Evolutionary conservation across 2,329 filamentous ascomycete species (phyloP).

Genomic region (Fragosphaeria purpurea): DNA sequence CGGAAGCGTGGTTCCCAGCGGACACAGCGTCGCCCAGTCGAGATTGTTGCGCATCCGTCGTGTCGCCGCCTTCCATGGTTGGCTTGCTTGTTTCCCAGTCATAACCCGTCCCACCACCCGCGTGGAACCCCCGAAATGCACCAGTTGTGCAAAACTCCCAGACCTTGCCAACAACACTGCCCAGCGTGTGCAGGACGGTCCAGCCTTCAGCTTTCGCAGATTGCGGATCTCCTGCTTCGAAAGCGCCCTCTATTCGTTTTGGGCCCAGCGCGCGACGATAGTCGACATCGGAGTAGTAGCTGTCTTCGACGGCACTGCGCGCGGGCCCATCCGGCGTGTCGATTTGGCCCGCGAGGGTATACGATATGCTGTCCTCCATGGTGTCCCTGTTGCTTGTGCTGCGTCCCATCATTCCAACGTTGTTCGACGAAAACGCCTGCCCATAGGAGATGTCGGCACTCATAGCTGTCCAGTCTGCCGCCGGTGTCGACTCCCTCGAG

Average conservation of each 20-base stretch:
- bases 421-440: background rate
- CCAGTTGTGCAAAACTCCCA: constrained; percentile 72
- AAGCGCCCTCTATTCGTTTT: constrained; percentile 20
- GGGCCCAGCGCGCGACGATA: constrained; percentile 44
- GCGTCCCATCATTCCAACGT: no score
- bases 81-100: constrained; percentile 24
- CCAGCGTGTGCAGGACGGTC: constrained; percentile 49
- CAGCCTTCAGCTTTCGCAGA: constrained; percentile 2
- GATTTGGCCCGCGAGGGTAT: constrained; percentile 45
- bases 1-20: no score
- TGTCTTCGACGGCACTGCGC: constrained; percentile 36
- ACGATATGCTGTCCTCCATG: constrained; percentile 21
- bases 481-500: constrained; percentile 24
- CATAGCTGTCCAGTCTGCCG: constrained; percentile 21
- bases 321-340: constrained; percentile 23
- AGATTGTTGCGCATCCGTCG: no score
- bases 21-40: no score
- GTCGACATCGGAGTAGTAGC: constrained; percentile 46
- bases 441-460: constrained; percentile 16
- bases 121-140: constrained; percentile 75
- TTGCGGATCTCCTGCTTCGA: constrained; percentile 15
- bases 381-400: no score
- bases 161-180: constrained; percentile 63
- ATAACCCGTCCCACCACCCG: constrained; percentile 70
- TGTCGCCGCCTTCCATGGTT: no score